Base-by-base conservation (phyloP, 2,329 filamentous ascomycete genomes). In the Exophiala bonariae region DNA sequence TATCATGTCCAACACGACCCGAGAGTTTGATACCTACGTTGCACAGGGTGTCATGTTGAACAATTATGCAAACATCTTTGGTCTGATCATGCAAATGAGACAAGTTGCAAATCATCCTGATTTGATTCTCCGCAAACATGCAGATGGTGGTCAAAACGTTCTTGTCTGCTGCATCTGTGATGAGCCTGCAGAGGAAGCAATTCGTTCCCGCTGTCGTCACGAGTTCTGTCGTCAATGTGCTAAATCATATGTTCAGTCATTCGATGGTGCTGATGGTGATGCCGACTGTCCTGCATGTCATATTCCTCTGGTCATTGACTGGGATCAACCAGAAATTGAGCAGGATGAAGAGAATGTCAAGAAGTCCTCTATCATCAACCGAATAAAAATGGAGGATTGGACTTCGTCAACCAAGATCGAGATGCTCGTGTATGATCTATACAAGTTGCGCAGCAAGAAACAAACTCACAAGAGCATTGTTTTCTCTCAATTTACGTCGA, bases 311-410 rank as follows among this genome's bases (percentile, higher is more conserved):
- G 81, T 83, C 0, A 95, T 99, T 58, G 93, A 99, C 66, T 82
- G 96, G 31, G 92, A 96, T 64, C 91, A 96, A 69, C 89, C 91
- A 0, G 91, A 95, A 58, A 91, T 96, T 44, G 91, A 96, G 68
- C 91, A 96, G 67, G 89, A 96, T 53, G 87, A 92, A 65, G 78
- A 82, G 2, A 72, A 84, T 5, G 83, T 96, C 50, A 96, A 96
- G 78, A 96, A 96, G 71, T 91, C 84, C 11, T 96, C 90, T 1
- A 99, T 99, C 66, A 95, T 97, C 76, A 97, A 97, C 67, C 87
- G 93, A 45, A 97, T 99, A 71, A 89, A 92, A 69, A 96, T 97
- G 91, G 89, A 95, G 66, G 88, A 97, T 61, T 99, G 93, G 93
- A 96, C 90, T 0, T 96, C 89, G 0, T 96, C 90, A 1, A 96